Evolutionary conservation across 441 rosid genomes (phyloP), one percentile per base, ranked within the genome.

Genomic region (Populus hybrid): DNA sequence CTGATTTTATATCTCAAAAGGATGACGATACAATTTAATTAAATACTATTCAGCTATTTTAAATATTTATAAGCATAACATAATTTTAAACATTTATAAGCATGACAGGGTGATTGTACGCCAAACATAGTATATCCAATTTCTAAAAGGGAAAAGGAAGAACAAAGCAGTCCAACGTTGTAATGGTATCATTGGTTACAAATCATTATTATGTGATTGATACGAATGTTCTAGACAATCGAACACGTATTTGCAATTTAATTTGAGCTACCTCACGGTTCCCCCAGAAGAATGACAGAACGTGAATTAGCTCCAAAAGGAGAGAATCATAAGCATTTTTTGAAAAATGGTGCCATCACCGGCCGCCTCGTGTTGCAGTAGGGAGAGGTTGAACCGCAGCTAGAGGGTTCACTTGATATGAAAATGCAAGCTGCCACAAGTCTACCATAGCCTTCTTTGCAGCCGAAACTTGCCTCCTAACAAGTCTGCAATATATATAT

Each of bases 381-480:
- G 94, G 89, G 73, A 92, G 86, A 82, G 98, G 86, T 76, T 91
- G 97, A 81, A 93, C 89, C 34, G 92, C 97, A 65, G 97, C 98
- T 69, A 94, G 89, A 72, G 98, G 98, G 69, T 94, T 96, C 75
- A 93, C 93, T 77, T 96, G 97, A 87, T 90, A 93, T 12, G 98
- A 90, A 83, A 96, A 94, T 73, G 96, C 90, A 36, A 94, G 98
- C 82, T 84, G 89, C 98, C 98, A 96, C 70, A 96, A 88, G 79
- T 94, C 98, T 64, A 85, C 79, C 77, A 92, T 46, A 50, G 89
- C 88, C 70, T 88, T 93, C 86, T 86, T 92, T 28, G 84, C 46
- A 11, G 84, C 81, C 65, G 75, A 72, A 78, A 80, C 79, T 77
- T 84, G 91, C 82, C 84, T 83, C 69, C 78, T 78, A 26, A 88